Percentiles rank a stretch among this genome's conserved stretches.
phyloP scores from a whole-genome alignment of 1,284 basidiomycete genomes.

The Cutaneotrichosporon sp. region DNA sequence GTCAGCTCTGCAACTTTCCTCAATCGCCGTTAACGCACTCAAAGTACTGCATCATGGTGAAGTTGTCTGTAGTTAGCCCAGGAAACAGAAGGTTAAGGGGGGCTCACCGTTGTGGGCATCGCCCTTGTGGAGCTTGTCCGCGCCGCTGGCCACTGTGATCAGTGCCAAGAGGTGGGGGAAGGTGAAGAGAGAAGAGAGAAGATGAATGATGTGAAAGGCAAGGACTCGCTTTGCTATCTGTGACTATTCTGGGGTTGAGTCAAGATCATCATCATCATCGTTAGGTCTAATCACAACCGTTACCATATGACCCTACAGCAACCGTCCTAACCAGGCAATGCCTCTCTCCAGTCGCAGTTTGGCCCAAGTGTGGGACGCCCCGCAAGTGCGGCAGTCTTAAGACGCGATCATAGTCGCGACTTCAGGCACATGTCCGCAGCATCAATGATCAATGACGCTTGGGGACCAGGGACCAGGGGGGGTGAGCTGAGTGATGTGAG shows the following conservation, averaged over 20 bases:
- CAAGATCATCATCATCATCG: neutral
- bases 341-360: neutral
- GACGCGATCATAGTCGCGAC: too few relatives aligned
- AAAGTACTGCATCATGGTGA: constrained; percentile 52
- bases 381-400: too few relatives aligned
- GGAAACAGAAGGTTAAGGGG: too few relatives aligned
- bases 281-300: too few relatives aligned
- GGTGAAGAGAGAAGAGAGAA: neutral
- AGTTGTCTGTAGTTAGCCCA: constrained; percentile 34
- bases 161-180: neutral
- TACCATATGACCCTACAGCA: too few relatives aligned
- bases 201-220: neutral
- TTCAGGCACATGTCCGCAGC: too few relatives aligned
- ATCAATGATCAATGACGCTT: too few relatives aligned
- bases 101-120: constrained; percentile 20
- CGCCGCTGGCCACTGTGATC: constrained; percentile 13
- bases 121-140: constrained; percentile 15
- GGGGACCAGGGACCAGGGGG: too few relatives aligned
- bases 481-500: too few relatives aligned
- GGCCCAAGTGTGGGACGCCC: too few relatives aligned
- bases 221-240: neutral
- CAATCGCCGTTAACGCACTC: constrained; percentile 31
- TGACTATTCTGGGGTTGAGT: neutral
- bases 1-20: neutral
- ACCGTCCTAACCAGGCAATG: too few relatives aligned